phyloP scores from a whole-genome alignment of 306 rosid genomes.

The Arachis stenosperma region DNA sequence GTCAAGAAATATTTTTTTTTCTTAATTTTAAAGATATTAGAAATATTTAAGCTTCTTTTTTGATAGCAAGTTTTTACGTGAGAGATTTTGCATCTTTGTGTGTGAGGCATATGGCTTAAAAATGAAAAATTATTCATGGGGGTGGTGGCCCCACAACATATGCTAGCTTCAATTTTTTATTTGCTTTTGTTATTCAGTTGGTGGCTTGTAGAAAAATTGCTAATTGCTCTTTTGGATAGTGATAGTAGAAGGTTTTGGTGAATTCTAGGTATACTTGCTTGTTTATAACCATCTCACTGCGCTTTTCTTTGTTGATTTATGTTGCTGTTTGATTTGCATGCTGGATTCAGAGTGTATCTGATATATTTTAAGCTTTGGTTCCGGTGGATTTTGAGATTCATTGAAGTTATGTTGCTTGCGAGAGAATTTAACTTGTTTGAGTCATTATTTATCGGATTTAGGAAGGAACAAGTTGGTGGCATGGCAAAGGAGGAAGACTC shows the following conservation, averaged over 20 bases:
- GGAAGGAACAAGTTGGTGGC: conserved; percentile 45
- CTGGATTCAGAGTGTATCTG: neutral
- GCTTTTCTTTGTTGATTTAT: conserved; percentile 31
- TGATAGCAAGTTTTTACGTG: conserved; percentile 33
- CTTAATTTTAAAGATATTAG: too few relatives aligned
- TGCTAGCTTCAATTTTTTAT: conserved; percentile 26
- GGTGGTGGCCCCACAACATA: conserved; percentile 22
- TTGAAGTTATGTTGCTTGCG: conserved; percentile 30
- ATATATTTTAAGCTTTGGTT: conserved; percentile 11
- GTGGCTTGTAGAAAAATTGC: conserved; percentile 24
- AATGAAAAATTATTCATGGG: conserved; percentile 9
- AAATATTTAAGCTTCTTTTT: conserved; percentile 20
- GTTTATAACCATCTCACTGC: conserved; percentile 8
- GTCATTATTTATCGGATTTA: conserved; percentile 17
- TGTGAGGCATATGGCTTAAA: neutral
- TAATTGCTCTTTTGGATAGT: conserved; percentile 12
- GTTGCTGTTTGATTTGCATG: neutral
- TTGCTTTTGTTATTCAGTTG: conserved; percentile 23
- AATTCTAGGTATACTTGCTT: conserved; percentile 23
- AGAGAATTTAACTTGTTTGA: conserved; percentile 25
- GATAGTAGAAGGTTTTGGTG: conserved; percentile 23
- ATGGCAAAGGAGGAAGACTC: conserved; percentile 70
- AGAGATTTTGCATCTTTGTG: conserved; percentile 13
- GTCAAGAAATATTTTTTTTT: neutral
- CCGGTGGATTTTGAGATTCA: conserved; percentile 25